A percentile compares a stretch with the other conserved stretches of the same genome.
Evolutionary conservation across 257 asterid species (phyloP).

Genomic region (Eustoma russellianum): DNA sequence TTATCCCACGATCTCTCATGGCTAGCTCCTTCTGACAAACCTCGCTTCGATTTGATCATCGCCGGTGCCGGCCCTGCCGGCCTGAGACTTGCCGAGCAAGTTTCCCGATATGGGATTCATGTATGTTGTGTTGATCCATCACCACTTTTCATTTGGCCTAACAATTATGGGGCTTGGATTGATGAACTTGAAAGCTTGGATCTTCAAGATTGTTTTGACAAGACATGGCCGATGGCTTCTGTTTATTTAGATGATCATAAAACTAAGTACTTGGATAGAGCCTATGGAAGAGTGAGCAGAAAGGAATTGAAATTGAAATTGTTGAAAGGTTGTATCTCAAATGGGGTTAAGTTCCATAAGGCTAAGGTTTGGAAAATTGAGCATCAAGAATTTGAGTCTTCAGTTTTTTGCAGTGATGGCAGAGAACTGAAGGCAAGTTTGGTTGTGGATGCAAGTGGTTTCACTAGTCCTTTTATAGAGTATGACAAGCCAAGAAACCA

Average conservation of each 20-base stretch:
- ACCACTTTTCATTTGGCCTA: slow-evolving; percentile 87
- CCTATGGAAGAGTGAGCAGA: slow-evolving; percentile 67
- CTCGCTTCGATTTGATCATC: slow-evolving; percentile 60
- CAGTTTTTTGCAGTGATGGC: slow-evolving; percentile 66
- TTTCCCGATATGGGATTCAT: slow-evolving; percentile 53
- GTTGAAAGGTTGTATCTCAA: slow-evolving; percentile 40
- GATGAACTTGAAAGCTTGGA: slow-evolving; percentile 76
- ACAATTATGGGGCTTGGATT: slow-evolving; percentile 87
- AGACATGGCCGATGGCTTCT: slow-evolving; percentile 59
- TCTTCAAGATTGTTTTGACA: slow-evolving; percentile 63
- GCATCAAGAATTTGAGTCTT: slow-evolving; percentile 71
- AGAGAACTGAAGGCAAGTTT: slow-evolving; percentile 46
- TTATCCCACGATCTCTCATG: slow-evolving; percentile 48
- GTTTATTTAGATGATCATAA: slow-evolving; percentile 47
- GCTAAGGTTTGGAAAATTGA: slow-evolving; percentile 61
- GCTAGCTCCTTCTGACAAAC: slow-evolving; percentile 40
- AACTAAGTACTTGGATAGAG: slow-evolving; percentile 59
- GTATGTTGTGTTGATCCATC: slow-evolving; percentile 88
- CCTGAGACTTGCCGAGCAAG: slow-evolving; percentile 70
- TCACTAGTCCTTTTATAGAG: slow-evolving; percentile 44
- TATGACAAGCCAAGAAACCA: slow-evolving; percentile 64
- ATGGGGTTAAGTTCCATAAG: slow-evolving; percentile 50
- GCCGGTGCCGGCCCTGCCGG: slow-evolving; percentile 97
- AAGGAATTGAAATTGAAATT: slow-evolving; percentile 50
- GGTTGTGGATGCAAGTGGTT: slow-evolving; percentile 90